A percentile compares a stretch with the other conserved stretches of the same genome.
Conservation (phyloP, 2,329 filamentous ascomycete genomes). For the Lachnellula occidentalis region DNA sequence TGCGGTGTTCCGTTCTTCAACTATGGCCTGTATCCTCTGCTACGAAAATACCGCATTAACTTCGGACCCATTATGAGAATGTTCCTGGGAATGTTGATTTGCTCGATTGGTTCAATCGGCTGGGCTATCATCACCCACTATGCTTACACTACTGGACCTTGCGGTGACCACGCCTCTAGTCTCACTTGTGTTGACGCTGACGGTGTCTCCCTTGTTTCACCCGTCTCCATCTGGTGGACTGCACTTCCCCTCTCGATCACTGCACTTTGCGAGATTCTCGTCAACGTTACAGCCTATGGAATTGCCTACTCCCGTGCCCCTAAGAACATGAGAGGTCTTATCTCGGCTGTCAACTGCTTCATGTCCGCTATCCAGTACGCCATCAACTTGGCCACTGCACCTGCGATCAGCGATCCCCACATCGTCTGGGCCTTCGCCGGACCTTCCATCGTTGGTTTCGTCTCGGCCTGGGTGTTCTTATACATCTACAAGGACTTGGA, state of each 20-base stretch:
- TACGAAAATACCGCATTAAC: constrained; percentile 56
- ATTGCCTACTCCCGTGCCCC: constrained; percentile 48
- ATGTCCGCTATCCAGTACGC: constrained; percentile 41
- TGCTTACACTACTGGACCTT: constrained; percentile 58
- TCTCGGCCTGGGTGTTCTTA: constrained; percentile 42
- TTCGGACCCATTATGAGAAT: constrained; percentile 75
- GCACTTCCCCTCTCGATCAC: constrained; percentile 46
- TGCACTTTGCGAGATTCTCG: constrained; percentile 48
- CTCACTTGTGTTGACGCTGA: constrained; percentile 20
- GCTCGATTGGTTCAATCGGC: constrained; percentile 52
- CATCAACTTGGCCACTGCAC: constrained; percentile 41
- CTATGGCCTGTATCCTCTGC: constrained; percentile 58
- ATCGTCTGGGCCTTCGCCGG: constrained; percentile 47
- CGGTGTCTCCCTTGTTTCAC: constrained; percentile 18
- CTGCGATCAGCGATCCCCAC: constrained; percentile 43
- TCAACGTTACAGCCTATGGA: constrained; percentile 46
- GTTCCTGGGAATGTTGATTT: constrained; percentile 61
- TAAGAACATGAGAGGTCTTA: constrained; percentile 46
- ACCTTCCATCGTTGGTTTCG: constrained; percentile 40
- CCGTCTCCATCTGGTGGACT: constrained; percentile 52
- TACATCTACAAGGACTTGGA: constrained; percentile 44
- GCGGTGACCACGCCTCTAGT: constrained; percentile 39
- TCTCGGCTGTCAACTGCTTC: constrained; percentile 46
- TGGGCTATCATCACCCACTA: constrained; percentile 54
- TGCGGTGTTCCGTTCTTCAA: constrained; percentile 69